Base-by-base conservation (phyloP, 805 yeast genomes). In the Sungouiozyma intestinalis region DNA sequence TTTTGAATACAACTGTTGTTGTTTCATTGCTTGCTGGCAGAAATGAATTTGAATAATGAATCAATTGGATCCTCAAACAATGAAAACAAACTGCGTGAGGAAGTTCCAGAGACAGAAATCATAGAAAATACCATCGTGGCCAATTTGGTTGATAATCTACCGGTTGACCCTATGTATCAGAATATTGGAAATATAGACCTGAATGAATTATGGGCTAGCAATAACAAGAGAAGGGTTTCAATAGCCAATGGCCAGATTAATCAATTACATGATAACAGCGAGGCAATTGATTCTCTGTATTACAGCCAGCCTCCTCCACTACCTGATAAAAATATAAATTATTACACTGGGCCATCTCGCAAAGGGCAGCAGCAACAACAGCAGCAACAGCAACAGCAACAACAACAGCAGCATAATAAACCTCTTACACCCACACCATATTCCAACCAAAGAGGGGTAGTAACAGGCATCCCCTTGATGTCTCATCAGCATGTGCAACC, bases 181-280 rank as follows among this genome's bases (percentile, higher is more conserved):
- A 24, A 24, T 11, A 24, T 11, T 11, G 11, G 9, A 11, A 24
- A 6, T 24, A 7, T 24, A 11, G 29, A 24, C 11, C 11, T 24
- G 29, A 24, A 24, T 24, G 29, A 24, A 24, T 7, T 24, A 11
- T 24, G 29, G 29, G 11, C 29, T 24, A 24, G 11, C 29, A 24
- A 24, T 24, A 24, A n/a, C n/a, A n/a, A 11, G 11, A 24, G 92
- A 54, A 71, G 92, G 54, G 76, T 83, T 2, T 81, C 90, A 35
- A 82, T 83, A 40, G 80, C 88, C 13, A 83, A 83, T 61, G 92
- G 92, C 52, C 92, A 83, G 54, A 83, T 83, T 49, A 84, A 85
- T 39, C 92, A 83, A 54, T 73, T 83, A 29, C 69, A 74, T 6
- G 68, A 65, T 36, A 64, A 60, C 35, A 47, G 46, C 33, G 59